Evolutionary conservation across 106 monocot species (phyloP).

Genomic region (Dendrobium officinale): DNA sequence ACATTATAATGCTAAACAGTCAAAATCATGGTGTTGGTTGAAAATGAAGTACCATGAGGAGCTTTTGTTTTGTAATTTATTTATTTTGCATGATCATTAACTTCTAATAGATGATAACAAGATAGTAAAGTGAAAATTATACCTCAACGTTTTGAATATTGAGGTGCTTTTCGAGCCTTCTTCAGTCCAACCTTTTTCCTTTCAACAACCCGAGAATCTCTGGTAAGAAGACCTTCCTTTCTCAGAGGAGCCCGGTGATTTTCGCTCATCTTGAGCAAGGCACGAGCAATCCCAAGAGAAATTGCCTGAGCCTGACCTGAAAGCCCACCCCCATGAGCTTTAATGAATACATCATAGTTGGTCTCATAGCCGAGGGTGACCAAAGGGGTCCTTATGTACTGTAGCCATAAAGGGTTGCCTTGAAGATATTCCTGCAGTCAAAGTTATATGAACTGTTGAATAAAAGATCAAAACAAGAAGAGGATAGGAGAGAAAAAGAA

Average conservation of each 20-base stretch:
- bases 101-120: not conserved
- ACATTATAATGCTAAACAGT: not conserved
- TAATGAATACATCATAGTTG: conserved; percentile 85
- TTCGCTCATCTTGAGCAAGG: conserved; percentile 82
- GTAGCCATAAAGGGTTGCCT: conserved; percentile 80
- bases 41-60: not conserved
- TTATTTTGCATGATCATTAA: not conserved
- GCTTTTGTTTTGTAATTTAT: too few relatives aligned
- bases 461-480: too few relatives aligned
- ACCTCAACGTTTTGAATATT: conserved; percentile 86
- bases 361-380: conserved; percentile 73
- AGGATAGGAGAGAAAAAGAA: too few relatives aligned
- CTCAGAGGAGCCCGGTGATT: conserved; percentile 63
- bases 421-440: conserved; percentile 79
- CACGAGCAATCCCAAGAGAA: conserved; percentile 82
- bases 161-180: conserved; percentile 87
- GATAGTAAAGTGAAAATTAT: not conserved
- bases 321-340: conserved; percentile 92
- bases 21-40: not conserved
- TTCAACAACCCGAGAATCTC: conserved; percentile 87
- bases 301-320: conserved; percentile 94
- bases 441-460: too few relatives aligned
- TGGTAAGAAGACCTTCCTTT: conserved; percentile 79
- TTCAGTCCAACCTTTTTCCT: conserved; percentile 95
- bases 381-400: conserved; percentile 71